Conservation (phyloP, 371 early-diverging fungal species). For the Coemansia linderi region DNA sequence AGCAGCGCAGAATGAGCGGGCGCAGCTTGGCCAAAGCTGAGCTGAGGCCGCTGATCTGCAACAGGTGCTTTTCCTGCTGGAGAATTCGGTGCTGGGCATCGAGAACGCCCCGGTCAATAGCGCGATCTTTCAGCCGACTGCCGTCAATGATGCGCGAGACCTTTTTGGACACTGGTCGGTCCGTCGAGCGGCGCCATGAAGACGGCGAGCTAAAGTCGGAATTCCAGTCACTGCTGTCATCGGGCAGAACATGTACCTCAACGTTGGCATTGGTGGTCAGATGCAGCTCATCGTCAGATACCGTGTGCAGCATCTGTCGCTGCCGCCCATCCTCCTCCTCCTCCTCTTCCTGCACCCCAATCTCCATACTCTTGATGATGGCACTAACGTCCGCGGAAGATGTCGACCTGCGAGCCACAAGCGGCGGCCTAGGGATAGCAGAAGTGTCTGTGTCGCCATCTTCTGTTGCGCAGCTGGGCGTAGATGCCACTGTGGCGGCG, state of each 20-base stretch:
- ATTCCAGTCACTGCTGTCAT: conserved; percentile 55
- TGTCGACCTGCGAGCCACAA: conserved; percentile 36
- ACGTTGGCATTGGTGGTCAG: conserved; percentile 28
- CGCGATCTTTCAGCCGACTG: conserved; percentile 49
- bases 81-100: conserved; percentile 50
- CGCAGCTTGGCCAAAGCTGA: conserved; percentile 40
- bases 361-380: conserved; percentile 32
- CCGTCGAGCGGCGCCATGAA: conserved; percentile 48
- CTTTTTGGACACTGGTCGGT: conserved; percentile 37
- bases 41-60: conserved; percentile 49
- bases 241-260: conserved; percentile 42
- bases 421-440: conserved; percentile 3
- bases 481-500: conserved; percentile 12
- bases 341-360: conserved; percentile 9
- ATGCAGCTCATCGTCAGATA: conserved; percentile 38
- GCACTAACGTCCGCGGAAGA: conserved; percentile 36
- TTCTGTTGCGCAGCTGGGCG: neutral
- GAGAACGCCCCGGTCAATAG: conserved; percentile 51
- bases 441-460: neutral
- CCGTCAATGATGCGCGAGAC: conserved; percentile 32
- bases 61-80: conserved; percentile 46
- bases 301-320: conserved; percentile 27
- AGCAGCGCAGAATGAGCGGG: conserved; percentile 49
- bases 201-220: conserved; percentile 54
- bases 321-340: conserved; percentile 11